A percentile compares a stretch with the other conserved stretches of the same genome.
These are phyloP conservation scores for Austropuccinia psidii DNA, from an alignment of 1,284 basidiomycete species.

Conservation along the genomic window DNA sequence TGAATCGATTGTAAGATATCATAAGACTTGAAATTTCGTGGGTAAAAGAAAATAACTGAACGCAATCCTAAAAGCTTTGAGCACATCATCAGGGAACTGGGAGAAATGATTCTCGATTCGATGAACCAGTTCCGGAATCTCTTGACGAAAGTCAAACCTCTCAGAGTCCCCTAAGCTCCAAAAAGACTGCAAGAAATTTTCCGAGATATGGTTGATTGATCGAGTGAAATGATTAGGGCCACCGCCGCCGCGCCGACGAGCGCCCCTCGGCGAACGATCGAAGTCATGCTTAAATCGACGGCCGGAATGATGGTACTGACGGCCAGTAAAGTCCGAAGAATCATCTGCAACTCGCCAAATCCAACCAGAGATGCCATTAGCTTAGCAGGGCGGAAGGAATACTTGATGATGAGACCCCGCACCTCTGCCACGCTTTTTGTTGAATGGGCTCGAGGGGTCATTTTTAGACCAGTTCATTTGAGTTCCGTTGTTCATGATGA, in stretches of 20 bases:
- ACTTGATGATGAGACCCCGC: no score
- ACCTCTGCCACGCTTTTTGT: no score
- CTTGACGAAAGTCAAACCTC: slow-evolving; percentile 38
- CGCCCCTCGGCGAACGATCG: no score
- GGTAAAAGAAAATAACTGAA: slow-evolving; percentile 29
- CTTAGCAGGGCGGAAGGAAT: no score
- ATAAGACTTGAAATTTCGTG: neutral
- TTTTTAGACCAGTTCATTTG: no score
- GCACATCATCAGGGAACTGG: slow-evolving; percentile 37
- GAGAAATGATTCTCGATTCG: slow-evolving; percentile 38
- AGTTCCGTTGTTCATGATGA: no score
- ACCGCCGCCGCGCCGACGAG: neutral
- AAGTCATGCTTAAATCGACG: no score
- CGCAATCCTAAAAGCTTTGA: slow-evolving; percentile 43
- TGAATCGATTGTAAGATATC: neutral
- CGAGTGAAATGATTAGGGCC: neutral
- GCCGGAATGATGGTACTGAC: no score
- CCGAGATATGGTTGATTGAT: slow-evolving; percentile 11
- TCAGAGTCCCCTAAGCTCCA: slow-evolving; percentile 37
- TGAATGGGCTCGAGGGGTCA: no score
- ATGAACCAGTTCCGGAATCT: slow-evolving; percentile 39
- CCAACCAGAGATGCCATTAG: no score
- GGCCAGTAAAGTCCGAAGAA: no score
- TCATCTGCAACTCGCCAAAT: no score
- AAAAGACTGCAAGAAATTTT: slow-evolving; percentile 19